A percentile compares a stretch with the other conserved stretches of the same genome.
These are phyloP conservation scores for Neovahlkampfia damariscottae DNA, from an alignment of 78 protist species.

Conservation along the genomic window DNA sequence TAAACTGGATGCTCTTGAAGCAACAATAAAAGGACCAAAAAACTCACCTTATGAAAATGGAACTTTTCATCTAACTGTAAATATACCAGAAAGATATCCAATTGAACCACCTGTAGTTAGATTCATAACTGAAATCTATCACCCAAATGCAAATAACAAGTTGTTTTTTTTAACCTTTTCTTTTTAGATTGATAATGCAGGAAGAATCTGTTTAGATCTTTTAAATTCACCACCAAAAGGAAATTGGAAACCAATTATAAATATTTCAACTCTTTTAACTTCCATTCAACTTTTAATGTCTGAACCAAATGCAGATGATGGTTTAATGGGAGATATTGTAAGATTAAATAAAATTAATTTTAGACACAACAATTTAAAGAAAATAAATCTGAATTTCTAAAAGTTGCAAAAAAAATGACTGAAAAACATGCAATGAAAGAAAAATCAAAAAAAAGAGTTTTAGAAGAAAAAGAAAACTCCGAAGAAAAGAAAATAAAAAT, in stretches of 20 bases:
- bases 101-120: constrained; percentile 28
- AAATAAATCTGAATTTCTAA: neutral
- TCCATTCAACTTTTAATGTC: neutral
- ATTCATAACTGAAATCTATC: constrained; percentile 78
- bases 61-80: neutral
- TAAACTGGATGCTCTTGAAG: neutral
- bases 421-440: neutral
- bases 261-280: neutral
- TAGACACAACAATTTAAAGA: neutral
- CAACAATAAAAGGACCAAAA: constrained; percentile 6
- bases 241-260: neutral
- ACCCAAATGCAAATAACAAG: too few relatives aligned
- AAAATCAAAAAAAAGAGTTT: neutral
- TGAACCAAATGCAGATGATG: neutral
- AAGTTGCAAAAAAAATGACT: neutral
- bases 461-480: neutral
- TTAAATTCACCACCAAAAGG: constrained; percentile 20
- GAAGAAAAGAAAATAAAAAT: neutral
- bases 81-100: constrained; percentile 12
- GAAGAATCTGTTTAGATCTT: constrained; percentile 86
- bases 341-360: neutral
- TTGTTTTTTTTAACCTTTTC: too few relatives aligned
- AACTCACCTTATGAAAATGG: constrained; percentile 19
- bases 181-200: constrained; percentile 64
- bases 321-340: neutral